Percentiles rank a stretch among this genome's conserved stretches.
These are phyloP conservation scores for Trichophyton rubrum DNA, from an alignment of 2,329 filamentous ascomycete species.

Conservation along the genomic window DNA sequence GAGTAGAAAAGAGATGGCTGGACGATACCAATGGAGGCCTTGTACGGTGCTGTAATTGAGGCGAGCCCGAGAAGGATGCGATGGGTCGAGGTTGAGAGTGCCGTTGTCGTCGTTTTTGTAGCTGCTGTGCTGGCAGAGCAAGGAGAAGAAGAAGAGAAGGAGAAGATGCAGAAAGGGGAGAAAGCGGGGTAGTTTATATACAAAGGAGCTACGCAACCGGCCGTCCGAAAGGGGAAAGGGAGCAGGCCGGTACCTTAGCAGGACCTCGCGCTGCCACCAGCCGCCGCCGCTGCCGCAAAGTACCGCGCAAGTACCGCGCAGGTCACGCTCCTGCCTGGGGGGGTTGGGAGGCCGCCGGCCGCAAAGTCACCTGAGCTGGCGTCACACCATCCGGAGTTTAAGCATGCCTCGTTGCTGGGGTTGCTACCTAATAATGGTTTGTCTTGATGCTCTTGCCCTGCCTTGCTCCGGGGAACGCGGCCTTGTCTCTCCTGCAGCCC, in stretches of 20 bases:
- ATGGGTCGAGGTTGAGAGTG: background rate
- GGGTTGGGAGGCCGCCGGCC: too few relatives aligned
- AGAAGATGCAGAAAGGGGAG: background rate
- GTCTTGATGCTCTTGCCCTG: too few relatives aligned
- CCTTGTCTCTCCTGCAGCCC: background rate
- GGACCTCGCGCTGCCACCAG: background rate
- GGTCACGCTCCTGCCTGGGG: background rate
- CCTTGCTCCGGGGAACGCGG: background rate
- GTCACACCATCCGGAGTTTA: slow-evolving; percentile 2
- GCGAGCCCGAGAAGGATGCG: too few relatives aligned
- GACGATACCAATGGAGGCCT: too few relatives aligned
- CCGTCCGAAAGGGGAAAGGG: background rate
- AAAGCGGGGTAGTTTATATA: background rate
- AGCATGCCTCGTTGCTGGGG: background rate
- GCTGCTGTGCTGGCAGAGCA: background rate
- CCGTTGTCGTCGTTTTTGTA: background rate
- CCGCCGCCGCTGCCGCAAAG: background rate
- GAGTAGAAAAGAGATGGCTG: background rate
- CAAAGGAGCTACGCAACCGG: background rate
- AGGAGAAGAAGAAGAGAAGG: slow-evolving; percentile 5
- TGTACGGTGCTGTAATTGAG: too few relatives aligned
- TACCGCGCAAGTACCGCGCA: background rate
- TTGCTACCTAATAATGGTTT: too few relatives aligned
- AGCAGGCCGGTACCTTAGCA: background rate
- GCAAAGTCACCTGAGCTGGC: slow-evolving; percentile 2